Percentiles rank a stretch among this genome's conserved stretches.
Evolutionary conservation across 140 eudicot species (phyloP).

Genomic region (Flaveria floridana): DNA sequence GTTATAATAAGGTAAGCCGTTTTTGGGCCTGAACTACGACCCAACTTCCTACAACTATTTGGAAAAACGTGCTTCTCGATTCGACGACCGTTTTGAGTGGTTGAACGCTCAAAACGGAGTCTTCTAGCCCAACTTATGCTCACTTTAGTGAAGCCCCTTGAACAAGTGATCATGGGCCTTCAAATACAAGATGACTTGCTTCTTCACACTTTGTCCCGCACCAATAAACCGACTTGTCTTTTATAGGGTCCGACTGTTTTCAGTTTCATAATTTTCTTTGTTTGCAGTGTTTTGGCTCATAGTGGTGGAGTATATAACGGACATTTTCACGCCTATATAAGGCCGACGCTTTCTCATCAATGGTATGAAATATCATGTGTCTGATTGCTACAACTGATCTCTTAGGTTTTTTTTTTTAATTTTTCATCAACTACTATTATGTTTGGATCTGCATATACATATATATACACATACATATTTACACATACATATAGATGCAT

Average conservation of each 20-base stretch:
- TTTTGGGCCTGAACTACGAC: no score
- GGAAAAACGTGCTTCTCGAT: no score
- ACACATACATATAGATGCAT: no score
- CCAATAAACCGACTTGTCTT: background rate
- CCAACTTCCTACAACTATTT: no score
- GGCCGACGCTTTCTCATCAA: constrained; percentile 78
- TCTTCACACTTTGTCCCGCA: no score
- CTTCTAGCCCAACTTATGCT: no score
- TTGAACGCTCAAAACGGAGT: no score
- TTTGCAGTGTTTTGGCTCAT: constrained; percentile 81
- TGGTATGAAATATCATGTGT: constrained; percentile 43
- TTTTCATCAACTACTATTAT: background rate
- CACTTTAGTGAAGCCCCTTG: no score
- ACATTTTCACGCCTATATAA: constrained; percentile 78
- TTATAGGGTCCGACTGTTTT: background rate
- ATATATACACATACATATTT: background rate
- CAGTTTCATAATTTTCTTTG: background rate
- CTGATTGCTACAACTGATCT: constrained; percentile 9
- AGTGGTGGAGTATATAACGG: constrained; percentile 90
- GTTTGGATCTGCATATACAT: background rate
- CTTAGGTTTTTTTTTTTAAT: background rate
- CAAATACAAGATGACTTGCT: no score
- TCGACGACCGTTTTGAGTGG: no score
- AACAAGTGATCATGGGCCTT: no score
- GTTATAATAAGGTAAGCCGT: no score